Evolutionary conservation across 2,329 filamentous ascomycete species (phyloP).

Genomic region (Diaporthe nobilis): DNA sequence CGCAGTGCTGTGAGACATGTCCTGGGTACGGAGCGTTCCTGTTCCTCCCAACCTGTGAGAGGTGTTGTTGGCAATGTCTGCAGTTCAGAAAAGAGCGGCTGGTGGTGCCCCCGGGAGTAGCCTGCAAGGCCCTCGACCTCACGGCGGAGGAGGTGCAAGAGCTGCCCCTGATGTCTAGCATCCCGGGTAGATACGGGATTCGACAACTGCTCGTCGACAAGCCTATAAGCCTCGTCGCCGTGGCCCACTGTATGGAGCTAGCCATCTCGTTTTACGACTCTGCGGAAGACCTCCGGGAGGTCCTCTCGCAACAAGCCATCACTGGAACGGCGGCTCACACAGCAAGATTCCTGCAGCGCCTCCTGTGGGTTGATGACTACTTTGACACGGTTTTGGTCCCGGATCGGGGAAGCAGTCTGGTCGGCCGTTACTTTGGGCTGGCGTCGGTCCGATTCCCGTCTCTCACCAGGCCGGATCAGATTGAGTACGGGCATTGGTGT

Average conservation of each 20-base stretch:
- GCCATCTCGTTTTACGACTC: background rate
- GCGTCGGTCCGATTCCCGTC: background rate
- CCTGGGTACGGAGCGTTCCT: background rate
- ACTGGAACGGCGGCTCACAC: background rate
- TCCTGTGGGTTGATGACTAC: background rate
- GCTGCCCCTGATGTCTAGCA: background rate
- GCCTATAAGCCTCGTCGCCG: background rate
- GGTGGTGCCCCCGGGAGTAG: background rate
- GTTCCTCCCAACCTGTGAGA: constrained; percentile 6
- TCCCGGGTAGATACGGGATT: background rate
- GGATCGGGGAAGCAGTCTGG: background rate
- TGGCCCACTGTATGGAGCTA: background rate
- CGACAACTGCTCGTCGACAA: background rate
- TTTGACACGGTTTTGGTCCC: background rate
- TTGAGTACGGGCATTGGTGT: constrained; percentile 2
- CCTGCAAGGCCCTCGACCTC: background rate
- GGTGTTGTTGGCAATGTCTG: constrained; percentile 1
- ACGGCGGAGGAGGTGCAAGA: background rate
- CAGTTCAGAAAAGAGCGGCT: constrained; percentile 12
- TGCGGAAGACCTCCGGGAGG: background rate
- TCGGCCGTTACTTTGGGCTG: constrained; percentile 14
- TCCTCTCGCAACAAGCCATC: background rate
- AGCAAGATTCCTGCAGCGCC: background rate
- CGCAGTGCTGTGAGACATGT: background rate
- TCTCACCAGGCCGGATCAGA: background rate